These are phyloP conservation scores for Talaromyces pinophilus DNA, from an alignment of 2,329 filamentous ascomycete species.

Conservation along the genomic window DNA sequence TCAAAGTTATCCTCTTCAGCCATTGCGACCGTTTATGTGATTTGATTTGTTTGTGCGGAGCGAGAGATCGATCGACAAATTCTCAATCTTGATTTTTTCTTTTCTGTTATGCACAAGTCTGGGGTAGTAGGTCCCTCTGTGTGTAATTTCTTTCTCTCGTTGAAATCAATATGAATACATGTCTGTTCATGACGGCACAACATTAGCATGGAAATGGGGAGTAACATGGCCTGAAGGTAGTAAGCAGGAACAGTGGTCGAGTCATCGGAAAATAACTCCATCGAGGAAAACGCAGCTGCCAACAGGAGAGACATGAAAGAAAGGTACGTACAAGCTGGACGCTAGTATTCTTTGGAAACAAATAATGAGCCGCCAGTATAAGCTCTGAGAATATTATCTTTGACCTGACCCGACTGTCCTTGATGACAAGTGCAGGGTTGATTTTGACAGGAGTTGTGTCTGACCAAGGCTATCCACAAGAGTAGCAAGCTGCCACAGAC, in stretches of 20 bases:
- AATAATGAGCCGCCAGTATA: slow-evolving; percentile 21
- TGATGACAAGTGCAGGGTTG: slow-evolving; percentile 34
- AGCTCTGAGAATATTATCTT: slow-evolving; percentile 22
- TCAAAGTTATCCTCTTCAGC: slow-evolving; percentile 67
- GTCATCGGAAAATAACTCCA: background rate
- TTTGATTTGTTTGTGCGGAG: slow-evolving; percentile 27
- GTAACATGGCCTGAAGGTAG: slow-evolving; percentile 15
- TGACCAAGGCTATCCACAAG: slow-evolving; percentile 28
- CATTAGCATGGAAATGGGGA: slow-evolving; percentile 39
- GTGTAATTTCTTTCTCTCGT: slow-evolving; percentile 29
- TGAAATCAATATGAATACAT: slow-evolving; percentile 45
- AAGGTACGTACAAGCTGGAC: slow-evolving; percentile 45
- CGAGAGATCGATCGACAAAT: slow-evolving; percentile 24
- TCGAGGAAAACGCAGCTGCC: slow-evolving; percentile 13
- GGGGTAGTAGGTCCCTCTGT: slow-evolving; percentile 24
- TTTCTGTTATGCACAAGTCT: slow-evolving; percentile 42
- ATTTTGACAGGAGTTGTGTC: slow-evolving; percentile 18
- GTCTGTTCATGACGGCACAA: slow-evolving; percentile 39
- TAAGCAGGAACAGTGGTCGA: slow-evolving; percentile 18
- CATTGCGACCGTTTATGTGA: slow-evolving; percentile 40
- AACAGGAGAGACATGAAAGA: slow-evolving; percentile 28
- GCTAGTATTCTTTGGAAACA: slow-evolving; percentile 19
- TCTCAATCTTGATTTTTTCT: slow-evolving; percentile 35
- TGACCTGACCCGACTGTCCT: slow-evolving; percentile 26
- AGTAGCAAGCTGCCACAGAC: slow-evolving; percentile 31